Conservation (phyloP, 768 basidiomycete genomes). For the Fistulinella prunicolor region DNA sequence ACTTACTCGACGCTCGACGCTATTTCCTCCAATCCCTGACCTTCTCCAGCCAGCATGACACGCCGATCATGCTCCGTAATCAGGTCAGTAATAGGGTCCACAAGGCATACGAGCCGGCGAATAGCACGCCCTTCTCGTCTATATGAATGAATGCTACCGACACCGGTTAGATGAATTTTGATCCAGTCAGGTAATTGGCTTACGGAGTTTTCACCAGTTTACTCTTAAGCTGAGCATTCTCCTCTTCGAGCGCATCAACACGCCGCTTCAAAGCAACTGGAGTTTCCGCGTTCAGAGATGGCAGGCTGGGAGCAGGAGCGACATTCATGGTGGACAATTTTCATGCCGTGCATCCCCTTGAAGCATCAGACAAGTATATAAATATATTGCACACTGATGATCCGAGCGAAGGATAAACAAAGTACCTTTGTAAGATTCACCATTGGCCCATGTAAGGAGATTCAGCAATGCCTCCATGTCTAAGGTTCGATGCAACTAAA, state of each 20-base stretch:
- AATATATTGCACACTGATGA: too few species aligned
- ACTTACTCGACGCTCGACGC: not conserved
- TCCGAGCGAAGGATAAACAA: too few species aligned
- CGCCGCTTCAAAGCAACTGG: not conserved
- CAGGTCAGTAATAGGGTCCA: not conserved
- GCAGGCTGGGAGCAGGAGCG: too few species aligned
- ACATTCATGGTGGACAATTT: too few species aligned
- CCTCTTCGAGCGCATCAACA: not conserved
- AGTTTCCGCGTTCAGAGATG: too few species aligned
- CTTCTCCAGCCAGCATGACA: not conserved
- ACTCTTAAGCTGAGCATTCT: not conserved
- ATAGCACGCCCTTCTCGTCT: not conserved
- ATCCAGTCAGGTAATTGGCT: not conserved
- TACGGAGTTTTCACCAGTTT: not conserved
- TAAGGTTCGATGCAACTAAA: too few species aligned
- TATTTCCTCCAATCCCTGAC: too few species aligned
- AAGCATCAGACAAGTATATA: too few species aligned
- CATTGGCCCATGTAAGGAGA: too few species aligned
- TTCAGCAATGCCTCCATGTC: too few species aligned
- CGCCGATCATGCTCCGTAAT: conserved; percentile 1
- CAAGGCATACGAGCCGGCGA: conserved; percentile 1
- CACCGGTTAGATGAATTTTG: not conserved
- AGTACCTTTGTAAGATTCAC: too few species aligned
- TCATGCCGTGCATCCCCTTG: too few species aligned
- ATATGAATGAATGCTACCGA: not conserved